A percentile compares a stretch with the other conserved stretches of the same genome.
Conservation (phyloP, 768 basidiomycete genomes). For the Termitomyces sp. region DNA sequence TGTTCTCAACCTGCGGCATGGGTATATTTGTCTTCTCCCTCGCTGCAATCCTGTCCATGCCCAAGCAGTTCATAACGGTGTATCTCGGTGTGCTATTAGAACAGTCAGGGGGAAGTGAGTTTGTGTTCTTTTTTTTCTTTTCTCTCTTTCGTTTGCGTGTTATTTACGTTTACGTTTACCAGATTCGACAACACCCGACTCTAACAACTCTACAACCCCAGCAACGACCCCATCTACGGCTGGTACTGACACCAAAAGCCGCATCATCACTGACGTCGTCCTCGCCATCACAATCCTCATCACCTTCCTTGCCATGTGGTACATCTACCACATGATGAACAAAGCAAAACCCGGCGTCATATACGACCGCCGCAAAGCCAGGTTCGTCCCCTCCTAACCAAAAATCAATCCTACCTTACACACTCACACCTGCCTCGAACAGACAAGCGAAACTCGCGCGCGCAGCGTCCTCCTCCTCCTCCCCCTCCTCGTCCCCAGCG, state of each 20-base stretch:
- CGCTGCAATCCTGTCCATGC: conserved; percentile 78
- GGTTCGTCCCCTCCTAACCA: conserved; percentile 30
- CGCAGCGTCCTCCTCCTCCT: conserved; percentile 13
- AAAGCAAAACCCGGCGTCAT: conserved; percentile 62
- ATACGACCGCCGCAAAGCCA: conserved; percentile 63
- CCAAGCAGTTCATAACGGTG: conserved; percentile 89
- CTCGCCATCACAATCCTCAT: conserved; percentile 64
- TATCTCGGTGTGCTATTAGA: conserved; percentile 84
- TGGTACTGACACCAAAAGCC: conserved; percentile 39
- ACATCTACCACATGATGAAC: conserved; percentile 70
- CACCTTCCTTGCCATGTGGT: conserved; percentile 79
- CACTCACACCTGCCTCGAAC: too few species aligned
- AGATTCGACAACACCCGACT: too few species aligned
- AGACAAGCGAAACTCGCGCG: conserved; percentile 52
- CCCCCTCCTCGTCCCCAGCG: conserved; percentile 17
- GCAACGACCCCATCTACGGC: conserved; percentile 20
- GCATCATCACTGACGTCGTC: conserved; percentile 65
- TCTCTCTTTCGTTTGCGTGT: neutral
- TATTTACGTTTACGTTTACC: too few species aligned
- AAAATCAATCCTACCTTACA: too few species aligned
- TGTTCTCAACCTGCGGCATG: conserved; percentile 91
- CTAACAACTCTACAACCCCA: neutral
- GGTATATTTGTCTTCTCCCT: conserved; percentile 67
- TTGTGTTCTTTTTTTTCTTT: neutral
- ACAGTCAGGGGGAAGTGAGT: conserved; percentile 33